Evolutionary conservation across 108 stramenopile species (phyloP).

Genomic region (Cyclotella sp.): DNA sequence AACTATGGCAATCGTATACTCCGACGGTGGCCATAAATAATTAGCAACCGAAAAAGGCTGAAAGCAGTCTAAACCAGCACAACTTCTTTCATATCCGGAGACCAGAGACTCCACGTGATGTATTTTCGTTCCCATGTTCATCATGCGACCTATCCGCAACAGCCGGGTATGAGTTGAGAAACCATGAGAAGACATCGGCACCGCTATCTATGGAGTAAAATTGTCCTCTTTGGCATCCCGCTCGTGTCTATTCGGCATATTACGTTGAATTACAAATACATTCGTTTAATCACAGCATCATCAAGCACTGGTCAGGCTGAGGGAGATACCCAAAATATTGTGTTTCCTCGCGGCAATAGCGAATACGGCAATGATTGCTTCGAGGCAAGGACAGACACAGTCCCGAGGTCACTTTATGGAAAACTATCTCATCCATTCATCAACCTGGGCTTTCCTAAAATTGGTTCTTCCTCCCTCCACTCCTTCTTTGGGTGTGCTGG

Average conservation of each 20-base stretch:
- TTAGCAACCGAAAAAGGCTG: too few species aligned
- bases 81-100: too few species aligned
- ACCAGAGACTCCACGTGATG: too few species aligned
- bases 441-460: slow-evolving; percentile 21
- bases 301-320: background rate
- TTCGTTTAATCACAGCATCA: background rate
- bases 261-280: background rate
- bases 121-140: too few species aligned
- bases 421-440: slow-evolving; percentile 7
- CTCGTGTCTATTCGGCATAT: background rate
- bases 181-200: background rate
- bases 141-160: too few species aligned
- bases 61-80: too few species aligned
- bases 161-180: too few species aligned
- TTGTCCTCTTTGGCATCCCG: background rate
- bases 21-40: too few species aligned
- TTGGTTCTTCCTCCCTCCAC: slow-evolving; percentile 14
- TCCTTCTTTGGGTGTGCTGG: slow-evolving; percentile 21
- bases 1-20: too few species aligned
- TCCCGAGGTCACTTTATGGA: slow-evolving; percentile 3
- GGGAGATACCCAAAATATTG: background rate
- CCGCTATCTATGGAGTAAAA: background rate
- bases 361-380: slow-evolving; percentile 9
- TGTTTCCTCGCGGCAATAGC: too few species aligned
- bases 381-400: slow-evolving; percentile 4